Evolutionary conservation across 306 rosid species (phyloP), one percentile per base, ranked within the genome.

Genomic region (Vicia villosa): DNA sequence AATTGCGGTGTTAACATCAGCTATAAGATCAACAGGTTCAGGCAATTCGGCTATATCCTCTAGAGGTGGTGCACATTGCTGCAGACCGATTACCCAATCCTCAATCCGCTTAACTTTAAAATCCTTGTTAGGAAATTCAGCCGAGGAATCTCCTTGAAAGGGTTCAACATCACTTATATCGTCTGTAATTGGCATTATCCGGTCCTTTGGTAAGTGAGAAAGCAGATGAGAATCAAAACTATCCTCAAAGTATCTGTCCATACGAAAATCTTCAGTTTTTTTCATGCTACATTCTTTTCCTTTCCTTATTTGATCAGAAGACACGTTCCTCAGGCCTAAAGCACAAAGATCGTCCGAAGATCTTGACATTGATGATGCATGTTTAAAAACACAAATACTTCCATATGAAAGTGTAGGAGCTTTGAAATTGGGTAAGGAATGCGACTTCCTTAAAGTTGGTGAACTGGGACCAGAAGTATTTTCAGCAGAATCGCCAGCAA

Each of bases 61-160:
- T 47, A 52, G n/a, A 3, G 69, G 89, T 70, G 72, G 89, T 80
- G 70, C 81, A 79, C 89, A 81, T 65, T 79, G 64, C 75, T 83
- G 89, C 83, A 94, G 86, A 81, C 74, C 94, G 14, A 52, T 84
- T 11, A 94, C 95, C 99, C 99, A 94, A 70, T 94, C 96, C 81
- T 86, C 89, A 42, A 88, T 87, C 17, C 97, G 91, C 84, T 89
- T 94, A 10, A 84, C 47, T 84, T 80, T 87, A 77, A 82, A 88
- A 63, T 91, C 89, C 61, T 67, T 58, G 74, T 74, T 74, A 6
- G 81, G 81, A 57, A 83, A 70, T 43, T 87, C 88, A 42, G 77
- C 80, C 47, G 57, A 43, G 13, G 83, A 73, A 68, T 81, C 87
- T 69, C 83, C 84, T 60, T 41, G 73, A 75, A 75, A 55, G 73